Evolutionary conservation across 1,284 basidiomycete species (phyloP).

Genomic region (Moniliophthora roreri): DNA sequence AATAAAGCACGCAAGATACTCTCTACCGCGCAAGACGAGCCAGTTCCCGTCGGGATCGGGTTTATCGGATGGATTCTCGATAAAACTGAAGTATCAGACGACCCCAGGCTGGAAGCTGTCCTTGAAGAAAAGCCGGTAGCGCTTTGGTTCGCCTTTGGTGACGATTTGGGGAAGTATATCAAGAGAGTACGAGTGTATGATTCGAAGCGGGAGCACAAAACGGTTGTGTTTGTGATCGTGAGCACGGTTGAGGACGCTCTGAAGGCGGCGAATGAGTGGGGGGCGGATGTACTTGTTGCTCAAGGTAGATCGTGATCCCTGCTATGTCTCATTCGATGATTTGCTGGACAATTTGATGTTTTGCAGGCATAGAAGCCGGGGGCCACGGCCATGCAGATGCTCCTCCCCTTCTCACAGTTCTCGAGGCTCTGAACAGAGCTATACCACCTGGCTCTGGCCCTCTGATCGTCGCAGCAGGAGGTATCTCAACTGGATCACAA

Average conservation of each 20-base stretch:
- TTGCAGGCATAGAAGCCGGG: conserved; percentile 58
- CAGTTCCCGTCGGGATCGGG: conserved; percentile 15
- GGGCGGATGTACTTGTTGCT: conserved; percentile 26
- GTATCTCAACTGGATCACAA: conserved; percentile 43
- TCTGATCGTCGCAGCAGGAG: conserved; percentile 44
- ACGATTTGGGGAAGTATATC: conserved; percentile 16
- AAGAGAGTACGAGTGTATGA: conserved; percentile 12
- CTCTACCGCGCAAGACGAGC: neutral
- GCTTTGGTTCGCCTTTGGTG: conserved; percentile 18
- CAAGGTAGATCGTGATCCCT: conserved; percentile 22
- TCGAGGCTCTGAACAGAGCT: conserved; percentile 39
- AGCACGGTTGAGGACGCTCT: conserved; percentile 23
- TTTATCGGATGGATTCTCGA: conserved; percentile 18
- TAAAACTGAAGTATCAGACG: conserved; percentile 7
- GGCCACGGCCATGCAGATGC: conserved; percentile 47
- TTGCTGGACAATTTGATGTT: no score
- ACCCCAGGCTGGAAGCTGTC: conserved; percentile 11
- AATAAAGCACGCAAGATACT: neutral
- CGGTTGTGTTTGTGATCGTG: conserved; percentile 23
- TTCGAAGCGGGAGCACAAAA: conserved; percentile 19
- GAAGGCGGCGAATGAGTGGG: conserved; percentile 19
- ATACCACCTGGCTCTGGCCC: conserved; percentile 31
- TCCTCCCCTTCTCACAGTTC: conserved; percentile 42
- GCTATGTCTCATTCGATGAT: no score
- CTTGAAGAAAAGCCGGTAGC: conserved; percentile 12